Percentiles rank a stretch among this genome's conserved stretches.
Evolutionary conservation across 306 rosid genomes (phyloP).

Genomic region (Cucumis cinereus): DNA sequence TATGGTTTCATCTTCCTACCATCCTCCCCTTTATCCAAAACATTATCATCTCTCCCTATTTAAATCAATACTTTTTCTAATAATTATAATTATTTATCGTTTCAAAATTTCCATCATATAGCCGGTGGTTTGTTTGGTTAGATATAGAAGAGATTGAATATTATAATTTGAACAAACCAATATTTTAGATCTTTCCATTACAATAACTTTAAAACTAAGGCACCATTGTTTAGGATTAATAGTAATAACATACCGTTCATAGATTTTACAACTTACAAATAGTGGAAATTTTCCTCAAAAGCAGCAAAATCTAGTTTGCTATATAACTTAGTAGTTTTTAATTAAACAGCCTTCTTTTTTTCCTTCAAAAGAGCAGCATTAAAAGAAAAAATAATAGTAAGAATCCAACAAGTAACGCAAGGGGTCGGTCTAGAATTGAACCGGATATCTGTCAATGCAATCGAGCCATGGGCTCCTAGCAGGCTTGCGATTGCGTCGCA

Average conservation of each 20-base stretch:
- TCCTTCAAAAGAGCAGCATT: background rate
- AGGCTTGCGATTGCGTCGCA: constrained; percentile 50
- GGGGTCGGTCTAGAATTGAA: background rate
- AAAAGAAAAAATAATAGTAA: background rate
- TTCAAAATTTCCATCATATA: no score
- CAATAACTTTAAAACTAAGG: background rate
- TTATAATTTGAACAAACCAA: no score
- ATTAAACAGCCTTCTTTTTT: background rate
- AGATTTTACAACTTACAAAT: background rate
- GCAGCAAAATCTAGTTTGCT: background rate
- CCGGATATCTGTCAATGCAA: constrained; percentile 55
- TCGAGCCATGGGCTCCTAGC: constrained; percentile 70
- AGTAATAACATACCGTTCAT: background rate
- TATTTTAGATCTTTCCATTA: no score
- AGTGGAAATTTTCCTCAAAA: background rate
- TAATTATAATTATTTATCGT: background rate
- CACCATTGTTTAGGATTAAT: background rate
- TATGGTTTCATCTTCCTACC: constrained; percentile 14
- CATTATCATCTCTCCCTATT: background rate
- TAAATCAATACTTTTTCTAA: background rate
- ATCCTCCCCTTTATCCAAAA: background rate
- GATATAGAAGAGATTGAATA: no score
- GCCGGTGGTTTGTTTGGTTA: no score
- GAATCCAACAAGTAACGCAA: background rate
- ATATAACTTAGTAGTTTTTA: background rate